These are phyloP conservation scores for Calonectria henricotiae DNA, from an alignment of 2,329 filamentous ascomycete species.

Conservation along the genomic window DNA sequence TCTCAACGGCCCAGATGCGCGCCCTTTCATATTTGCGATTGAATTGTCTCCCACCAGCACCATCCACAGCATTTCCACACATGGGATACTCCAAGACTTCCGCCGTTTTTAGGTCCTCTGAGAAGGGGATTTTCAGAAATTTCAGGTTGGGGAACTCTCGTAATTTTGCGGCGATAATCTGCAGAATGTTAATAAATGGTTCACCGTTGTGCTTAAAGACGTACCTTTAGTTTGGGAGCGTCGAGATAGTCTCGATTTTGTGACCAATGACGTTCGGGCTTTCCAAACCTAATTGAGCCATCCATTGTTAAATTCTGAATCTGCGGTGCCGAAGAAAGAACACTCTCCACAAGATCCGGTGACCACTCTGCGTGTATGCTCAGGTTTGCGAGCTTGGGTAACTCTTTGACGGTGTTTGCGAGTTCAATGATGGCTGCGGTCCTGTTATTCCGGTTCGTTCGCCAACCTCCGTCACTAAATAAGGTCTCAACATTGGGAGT, in stretches of 20 bases:
- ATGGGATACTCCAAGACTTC: neutral
- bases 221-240: neutral
- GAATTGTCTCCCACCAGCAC: neutral
- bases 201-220: neutral
- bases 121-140: neutral
- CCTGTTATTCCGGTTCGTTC: too few relatives aligned
- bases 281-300: neutral
- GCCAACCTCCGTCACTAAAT: too few relatives aligned
- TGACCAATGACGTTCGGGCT: neutral
- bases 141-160: neutral
- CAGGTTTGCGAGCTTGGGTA: slow-evolving; percentile 1
- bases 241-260: neutral
- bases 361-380: neutral
- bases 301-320: neutral
- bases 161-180: neutral
- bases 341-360: neutral
- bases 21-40: neutral
- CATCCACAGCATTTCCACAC: neutral
- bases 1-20: neutral
- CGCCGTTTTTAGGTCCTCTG: neutral
- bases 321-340: neutral
- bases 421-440: neutral
- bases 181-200: neutral
- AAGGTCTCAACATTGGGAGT: slow-evolving; percentile 3
- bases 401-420: neutral